These are phyloP conservation scores for Trichophyton mentagrophytes DNA, from an alignment of 2,329 filamentous ascomycete genomes.

Conservation along the genomic window DNA sequence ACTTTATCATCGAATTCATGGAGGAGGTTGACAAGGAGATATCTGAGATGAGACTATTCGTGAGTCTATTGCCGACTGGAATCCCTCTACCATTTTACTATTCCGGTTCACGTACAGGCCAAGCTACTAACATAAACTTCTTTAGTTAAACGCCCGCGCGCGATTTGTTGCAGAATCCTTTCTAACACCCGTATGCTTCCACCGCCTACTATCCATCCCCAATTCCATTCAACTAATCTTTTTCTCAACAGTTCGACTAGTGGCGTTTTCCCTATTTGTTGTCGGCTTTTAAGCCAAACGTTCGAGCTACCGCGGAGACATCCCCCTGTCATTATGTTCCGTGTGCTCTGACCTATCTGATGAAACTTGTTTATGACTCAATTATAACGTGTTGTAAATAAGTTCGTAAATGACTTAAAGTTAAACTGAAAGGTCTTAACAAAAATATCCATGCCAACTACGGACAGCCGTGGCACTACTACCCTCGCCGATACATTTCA, in stretches of 20 bases:
- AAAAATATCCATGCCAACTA: neutral
- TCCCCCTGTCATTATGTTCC: neutral
- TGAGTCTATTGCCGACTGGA: conserved; percentile 38
- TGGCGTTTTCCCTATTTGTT: neutral
- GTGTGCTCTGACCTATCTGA: neutral
- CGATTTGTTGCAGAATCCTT: conserved; percentile 98
- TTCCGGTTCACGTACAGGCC: neutral
- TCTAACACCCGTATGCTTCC: conserved; percentile 63
- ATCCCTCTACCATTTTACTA: neutral
- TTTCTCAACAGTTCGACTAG: conserved; percentile 21
- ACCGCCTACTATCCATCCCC: neutral
- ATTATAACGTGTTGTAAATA: neutral
- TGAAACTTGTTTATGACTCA: neutral
- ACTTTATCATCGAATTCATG: conserved; percentile 99
- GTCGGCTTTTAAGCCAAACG: neutral
- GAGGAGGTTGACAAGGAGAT: conserved; percentile 99
- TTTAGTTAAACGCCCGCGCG: conserved; percentile 82
- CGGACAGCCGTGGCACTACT: neutral
- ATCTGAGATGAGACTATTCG: conserved; percentile 99
- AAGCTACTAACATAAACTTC: conserved; percentile 20
- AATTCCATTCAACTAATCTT: conserved; percentile 6
- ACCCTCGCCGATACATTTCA: neutral
- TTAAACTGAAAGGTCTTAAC: neutral
- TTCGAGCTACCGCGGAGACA: neutral
- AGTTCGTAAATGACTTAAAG: neutral